Conservation (phyloP, 2,329 filamentous ascomycete genomes). For the Stemphylium vesicarium region DNA sequence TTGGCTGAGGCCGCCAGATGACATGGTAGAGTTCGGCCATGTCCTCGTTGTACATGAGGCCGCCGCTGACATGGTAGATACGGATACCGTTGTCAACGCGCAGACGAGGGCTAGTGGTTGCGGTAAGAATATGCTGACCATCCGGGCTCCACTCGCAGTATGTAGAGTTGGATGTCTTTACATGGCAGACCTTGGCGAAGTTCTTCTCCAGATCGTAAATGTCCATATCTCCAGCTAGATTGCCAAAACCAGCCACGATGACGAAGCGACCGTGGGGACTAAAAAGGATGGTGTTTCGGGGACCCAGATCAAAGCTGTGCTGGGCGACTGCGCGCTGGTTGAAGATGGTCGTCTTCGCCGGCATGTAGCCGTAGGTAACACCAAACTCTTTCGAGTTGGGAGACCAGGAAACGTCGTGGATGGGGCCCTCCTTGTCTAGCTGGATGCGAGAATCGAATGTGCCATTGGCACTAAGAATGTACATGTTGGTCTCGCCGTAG, state of each 20-base stretch:
- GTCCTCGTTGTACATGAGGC: slow-evolving; percentile 93
- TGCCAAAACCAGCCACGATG: slow-evolving; percentile 94
- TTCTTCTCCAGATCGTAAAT: slow-evolving; percentile 96
- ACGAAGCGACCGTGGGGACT: slow-evolving; percentile 93
- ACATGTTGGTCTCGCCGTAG: slow-evolving; percentile 97
- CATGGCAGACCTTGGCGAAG: slow-evolving; percentile 88
- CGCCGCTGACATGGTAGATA: slow-evolving; percentile 89
- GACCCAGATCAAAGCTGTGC: slow-evolving; percentile 84
- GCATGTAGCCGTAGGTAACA: slow-evolving; percentile 98
- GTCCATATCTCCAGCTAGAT: slow-evolving; percentile 96
- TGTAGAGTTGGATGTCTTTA: slow-evolving; percentile 94
- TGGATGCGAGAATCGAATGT: slow-evolving; percentile 90
- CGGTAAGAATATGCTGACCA: slow-evolving; percentile 92
- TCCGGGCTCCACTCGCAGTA: slow-evolving; percentile 98
- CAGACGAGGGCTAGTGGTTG: slow-evolving; percentile 93
- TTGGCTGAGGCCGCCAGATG: slow-evolving; percentile 79
- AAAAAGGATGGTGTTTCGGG: slow-evolving; percentile 94
- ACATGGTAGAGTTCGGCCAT: slow-evolving; percentile 92
- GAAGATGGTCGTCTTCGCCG: slow-evolving; percentile 98
- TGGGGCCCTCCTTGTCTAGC: slow-evolving; percentile 95
- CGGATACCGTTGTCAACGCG: slow-evolving; percentile 96
- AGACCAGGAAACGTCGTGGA: slow-evolving; percentile 98
- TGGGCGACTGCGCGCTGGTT: slow-evolving; percentile 83
- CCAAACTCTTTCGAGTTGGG: slow-evolving; percentile 97
- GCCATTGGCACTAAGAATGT: slow-evolving; percentile 89